Evolutionary conservation across 2,329 filamentous ascomycete genomes (phyloP).

Genomic region (Aspergillus fijiensis): DNA sequence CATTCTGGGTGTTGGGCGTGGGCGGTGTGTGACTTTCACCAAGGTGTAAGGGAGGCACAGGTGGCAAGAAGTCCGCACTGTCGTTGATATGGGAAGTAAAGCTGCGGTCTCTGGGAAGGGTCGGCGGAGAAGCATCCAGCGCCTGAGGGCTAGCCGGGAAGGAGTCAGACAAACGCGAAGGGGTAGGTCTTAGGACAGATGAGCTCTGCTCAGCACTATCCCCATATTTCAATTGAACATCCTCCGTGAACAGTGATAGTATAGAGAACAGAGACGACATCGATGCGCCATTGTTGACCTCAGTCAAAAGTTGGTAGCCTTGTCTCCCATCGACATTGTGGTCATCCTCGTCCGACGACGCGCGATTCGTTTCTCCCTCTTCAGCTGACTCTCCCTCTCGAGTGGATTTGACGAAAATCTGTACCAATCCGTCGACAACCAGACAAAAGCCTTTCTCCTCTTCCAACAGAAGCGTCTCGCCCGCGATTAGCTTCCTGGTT

Average conservation of each 20-base stretch:
- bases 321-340: slow-evolving; percentile 64
- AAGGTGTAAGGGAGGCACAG: slow-evolving; percentile 73
- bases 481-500: slow-evolving; percentile 91
- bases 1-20: slow-evolving; percentile 22
- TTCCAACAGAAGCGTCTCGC: slow-evolving; percentile 90
- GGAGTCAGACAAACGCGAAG: slow-evolving; percentile 38
- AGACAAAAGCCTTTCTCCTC: slow-evolving; percentile 98
- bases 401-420: slow-evolving; percentile 96
- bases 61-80: slow-evolving; percentile 49
- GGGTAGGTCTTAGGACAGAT: slow-evolving; percentile 33
- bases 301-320: slow-evolving; percentile 90
- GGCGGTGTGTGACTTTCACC: slow-evolving; percentile 48
- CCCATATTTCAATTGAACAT: slow-evolving; percentile 74
- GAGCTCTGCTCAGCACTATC: slow-evolving; percentile 50
- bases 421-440: slow-evolving; percentile 91
- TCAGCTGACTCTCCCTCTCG: slow-evolving; percentile 43
- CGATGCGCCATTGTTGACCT: slow-evolving; percentile 95
- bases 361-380: slow-evolving; percentile 43
- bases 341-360: slow-evolving; percentile 69
- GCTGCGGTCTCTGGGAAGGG: slow-evolving; percentile 21
- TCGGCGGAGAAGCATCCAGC: slow-evolving; percentile 29
- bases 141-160: slow-evolving; percentile 39
- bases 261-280: slow-evolving; percentile 99
- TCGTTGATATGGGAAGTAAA: slow-evolving; percentile 22
- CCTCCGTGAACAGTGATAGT: slow-evolving; percentile 93